Evolutionary conservation across 1,139 yeast genomes (phyloP).

Genomic region (Diutina rugosa): DNA sequence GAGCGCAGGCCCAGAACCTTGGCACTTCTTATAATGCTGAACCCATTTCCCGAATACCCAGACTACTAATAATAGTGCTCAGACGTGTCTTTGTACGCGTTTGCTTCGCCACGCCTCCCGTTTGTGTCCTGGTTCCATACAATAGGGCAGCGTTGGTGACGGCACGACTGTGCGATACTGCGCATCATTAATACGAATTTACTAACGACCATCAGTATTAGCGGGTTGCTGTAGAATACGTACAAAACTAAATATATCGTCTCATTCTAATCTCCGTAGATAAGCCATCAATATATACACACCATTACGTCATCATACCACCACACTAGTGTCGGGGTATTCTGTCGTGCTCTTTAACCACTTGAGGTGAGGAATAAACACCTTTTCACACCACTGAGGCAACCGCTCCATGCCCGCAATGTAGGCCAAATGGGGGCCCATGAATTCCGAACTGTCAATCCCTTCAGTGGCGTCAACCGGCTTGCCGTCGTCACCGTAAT

Average conservation of each 20-base stretch:
- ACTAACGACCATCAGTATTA: not conserved
- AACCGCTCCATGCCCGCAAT: not conserved
- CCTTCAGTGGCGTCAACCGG: not conserved
- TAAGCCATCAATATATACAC: not conserved
- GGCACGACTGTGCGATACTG: too few relatives aligned
- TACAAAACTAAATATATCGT: too few relatives aligned
- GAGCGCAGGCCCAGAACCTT: too few relatives aligned
- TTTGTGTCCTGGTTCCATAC: too few relatives aligned
- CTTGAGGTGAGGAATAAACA: slow-evolving; percentile 24
- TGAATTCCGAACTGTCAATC: not conserved
- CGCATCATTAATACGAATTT: too few relatives aligned
- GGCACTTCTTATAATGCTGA: too few relatives aligned
- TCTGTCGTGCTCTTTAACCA: slow-evolving; percentile 22
- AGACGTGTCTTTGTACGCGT: not conserved
- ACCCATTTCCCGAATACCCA: too few relatives aligned
- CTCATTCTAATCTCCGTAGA: not conserved
- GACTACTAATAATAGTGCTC: too few relatives aligned
- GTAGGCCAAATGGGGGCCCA: not conserved
- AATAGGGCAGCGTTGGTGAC: too few relatives aligned
- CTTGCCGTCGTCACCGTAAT: not conserved
- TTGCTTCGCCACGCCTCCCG: not conserved
- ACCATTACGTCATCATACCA: not conserved
- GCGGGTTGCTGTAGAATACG: too few relatives aligned
- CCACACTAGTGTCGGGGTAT: not conserved
- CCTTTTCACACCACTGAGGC: slow-evolving; percentile 19